Percentiles rank a stretch among this genome's conserved stretches.
Conservation (phyloP, 2,329 filamentous ascomycete genomes). For the Volutella citrinella region DNA sequence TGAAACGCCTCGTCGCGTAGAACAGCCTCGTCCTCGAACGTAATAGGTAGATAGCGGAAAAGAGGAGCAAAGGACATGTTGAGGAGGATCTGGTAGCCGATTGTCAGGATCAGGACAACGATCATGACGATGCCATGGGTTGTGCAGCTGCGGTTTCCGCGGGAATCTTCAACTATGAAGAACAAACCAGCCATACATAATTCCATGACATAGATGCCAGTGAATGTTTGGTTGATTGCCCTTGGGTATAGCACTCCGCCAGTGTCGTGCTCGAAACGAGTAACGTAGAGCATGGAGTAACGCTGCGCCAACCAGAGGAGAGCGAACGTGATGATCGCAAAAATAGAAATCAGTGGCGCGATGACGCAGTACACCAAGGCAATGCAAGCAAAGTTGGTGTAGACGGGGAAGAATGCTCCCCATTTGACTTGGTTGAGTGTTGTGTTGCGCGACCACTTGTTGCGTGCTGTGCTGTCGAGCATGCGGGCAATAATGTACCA, state of each 20-base stretch:
- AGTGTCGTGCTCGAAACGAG: constrained; percentile 83
- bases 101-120: constrained; percentile 66
- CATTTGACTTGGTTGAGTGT: constrained; percentile 75
- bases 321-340: constrained; percentile 88
- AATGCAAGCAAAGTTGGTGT: constrained; percentile 95
- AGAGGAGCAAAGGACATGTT: constrained; percentile 83
- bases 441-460: constrained; percentile 85
- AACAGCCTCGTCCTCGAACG: constrained; percentile 91
- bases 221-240: constrained; percentile 94
- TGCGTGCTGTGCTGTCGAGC: constrained; percentile 74
- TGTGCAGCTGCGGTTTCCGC: constrained; percentile 56
- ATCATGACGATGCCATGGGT: constrained; percentile 86
- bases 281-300: constrained; percentile 97
- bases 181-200: constrained; percentile 86
- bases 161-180: constrained; percentile 66
- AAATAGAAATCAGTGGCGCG: constrained; percentile 84
- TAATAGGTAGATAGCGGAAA: constrained; percentile 87
- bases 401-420: constrained; percentile 93
- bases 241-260: constrained; percentile 88
- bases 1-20: constrained; percentile 88
- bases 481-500: constrained; percentile 83
- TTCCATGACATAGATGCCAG: constrained; percentile 92
- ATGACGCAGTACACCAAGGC: constrained; percentile 85
- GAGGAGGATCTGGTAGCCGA: constrained; percentile 74
- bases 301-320: constrained; percentile 92